Percentiles rank a stretch among this genome's conserved stretches.
Evolutionary conservation across 179 eudicot genomes (phyloP).

Genomic region (Dionaea muscipula): DNA sequence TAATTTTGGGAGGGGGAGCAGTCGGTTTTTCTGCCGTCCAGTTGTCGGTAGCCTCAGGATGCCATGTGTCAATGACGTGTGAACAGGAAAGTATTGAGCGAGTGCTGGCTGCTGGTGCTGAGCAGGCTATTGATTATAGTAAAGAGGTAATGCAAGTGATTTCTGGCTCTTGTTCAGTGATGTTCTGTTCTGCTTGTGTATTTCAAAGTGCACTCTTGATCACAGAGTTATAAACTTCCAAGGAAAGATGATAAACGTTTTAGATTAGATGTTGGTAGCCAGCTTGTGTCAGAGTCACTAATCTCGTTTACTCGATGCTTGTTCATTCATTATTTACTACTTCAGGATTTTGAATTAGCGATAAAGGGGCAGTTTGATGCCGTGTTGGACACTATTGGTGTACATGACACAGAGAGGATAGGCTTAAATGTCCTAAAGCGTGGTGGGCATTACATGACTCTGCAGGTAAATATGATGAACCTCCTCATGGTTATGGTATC

Average conservation of each 20-base stretch:
- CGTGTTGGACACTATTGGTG: conserved; percentile 85
- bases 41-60: conserved; percentile 73
- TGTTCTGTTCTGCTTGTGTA: not conserved
- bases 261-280: too few species aligned
- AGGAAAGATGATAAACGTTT: too few species aligned
- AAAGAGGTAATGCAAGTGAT: conserved; percentile 67
- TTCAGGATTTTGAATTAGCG: conserved; percentile 60
- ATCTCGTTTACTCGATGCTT: not conserved
- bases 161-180: too few species aligned
- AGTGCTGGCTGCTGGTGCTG: conserved; percentile 72
- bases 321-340: conserved; percentile 10
- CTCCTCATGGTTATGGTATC: not conserved
- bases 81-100: conserved; percentile 69
- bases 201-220: too few species aligned
- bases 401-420: conserved; percentile 64
- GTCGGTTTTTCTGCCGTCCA: conserved; percentile 91
- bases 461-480: conserved; percentile 53
- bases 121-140: conserved; percentile 72
- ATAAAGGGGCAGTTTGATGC: conserved; percentile 77
- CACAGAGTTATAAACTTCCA: too few species aligned
- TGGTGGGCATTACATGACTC: conserved; percentile 94
- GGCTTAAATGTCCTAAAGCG: conserved; percentile 67
- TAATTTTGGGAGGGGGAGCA: conserved; percentile 89
- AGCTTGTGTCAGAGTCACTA: too few species aligned
- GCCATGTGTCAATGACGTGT: conserved; percentile 83